Percentiles rank a stretch among this genome's conserved stretches.
Evolutionary conservation across 805 yeast genomes (phyloP).

Genomic region (Candida nitratophila): DNA sequence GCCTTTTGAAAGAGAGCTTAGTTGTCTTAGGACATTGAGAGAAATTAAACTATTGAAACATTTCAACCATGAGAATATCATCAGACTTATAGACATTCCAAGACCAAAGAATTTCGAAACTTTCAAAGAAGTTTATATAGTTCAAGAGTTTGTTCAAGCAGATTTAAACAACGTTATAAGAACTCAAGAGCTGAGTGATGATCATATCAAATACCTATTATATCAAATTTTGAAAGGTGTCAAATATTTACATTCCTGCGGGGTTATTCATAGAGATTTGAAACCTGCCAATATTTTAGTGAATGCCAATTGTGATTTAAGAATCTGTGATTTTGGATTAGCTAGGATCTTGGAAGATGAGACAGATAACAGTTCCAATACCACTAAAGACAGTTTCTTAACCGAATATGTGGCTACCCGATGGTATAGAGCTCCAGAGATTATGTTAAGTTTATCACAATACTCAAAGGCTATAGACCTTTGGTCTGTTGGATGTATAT

Average conservation of each 20-base stretch:
- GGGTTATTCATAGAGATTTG: slow-evolving; percentile 69
- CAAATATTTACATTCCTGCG: slow-evolving; percentile 64
- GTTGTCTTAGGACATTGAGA: slow-evolving; percentile 63
- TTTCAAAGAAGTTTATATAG: slow-evolving; percentile 65
- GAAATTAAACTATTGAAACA: slow-evolving; percentile 61
- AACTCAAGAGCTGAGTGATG: slow-evolving; percentile 51
- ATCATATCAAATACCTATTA: slow-evolving; percentile 62
- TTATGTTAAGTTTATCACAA: slow-evolving; percentile 66
- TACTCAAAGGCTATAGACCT: slow-evolving; percentile 73
- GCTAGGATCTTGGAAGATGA: slow-evolving; percentile 50
- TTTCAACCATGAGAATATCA: slow-evolving; percentile 69
- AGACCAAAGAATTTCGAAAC: slow-evolving; percentile 51
- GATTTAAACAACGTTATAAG: slow-evolving; percentile 60
- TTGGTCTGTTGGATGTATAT: slow-evolving; percentile 76
- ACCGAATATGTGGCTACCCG: slow-evolving; percentile 82
- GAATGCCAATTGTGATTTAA: slow-evolving; percentile 65
- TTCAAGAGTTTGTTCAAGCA: slow-evolving; percentile 74
- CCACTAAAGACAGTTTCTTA: slow-evolving; percentile 31
- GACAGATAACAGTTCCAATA: slow-evolving; percentile 28
- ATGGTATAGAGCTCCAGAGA: slow-evolving; percentile 83
- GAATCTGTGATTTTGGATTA: slow-evolving; percentile 74
- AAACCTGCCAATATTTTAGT: slow-evolving; percentile 68
- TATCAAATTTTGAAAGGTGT: slow-evolving; percentile 68
- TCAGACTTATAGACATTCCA: slow-evolving; percentile 59
- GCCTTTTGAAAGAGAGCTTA: slow-evolving; percentile 59